Evolutionary conservation across 257 asterid genomes (phyloP).

Genomic region (Scutellaria barbata): DNA sequence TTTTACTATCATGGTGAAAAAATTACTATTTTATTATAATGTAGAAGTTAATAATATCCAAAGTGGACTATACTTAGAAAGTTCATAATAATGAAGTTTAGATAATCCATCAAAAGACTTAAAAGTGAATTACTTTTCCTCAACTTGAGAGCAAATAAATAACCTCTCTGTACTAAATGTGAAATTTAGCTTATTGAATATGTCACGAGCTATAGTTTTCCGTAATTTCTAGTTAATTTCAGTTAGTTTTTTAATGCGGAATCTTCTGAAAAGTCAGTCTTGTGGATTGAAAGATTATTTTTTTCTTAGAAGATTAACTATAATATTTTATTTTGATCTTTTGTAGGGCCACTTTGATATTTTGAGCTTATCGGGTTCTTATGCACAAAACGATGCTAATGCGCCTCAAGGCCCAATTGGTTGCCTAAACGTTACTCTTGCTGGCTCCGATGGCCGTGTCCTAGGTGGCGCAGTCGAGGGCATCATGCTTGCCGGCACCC

Average conservation of each 20-base stretch:
- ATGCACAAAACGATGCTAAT: slow-evolving; percentile 38
- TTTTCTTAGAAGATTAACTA: slow-evolving; percentile 2
- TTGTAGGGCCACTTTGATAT: slow-evolving; percentile 63
- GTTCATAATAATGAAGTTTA: neutral
- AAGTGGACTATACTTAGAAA: neutral
- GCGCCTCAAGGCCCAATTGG: slow-evolving; percentile 45
- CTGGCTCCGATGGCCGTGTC: slow-evolving; percentile 62
- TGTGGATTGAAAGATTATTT: neutral
- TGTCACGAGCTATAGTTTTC: neutral
- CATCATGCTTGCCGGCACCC: slow-evolving; percentile 61
- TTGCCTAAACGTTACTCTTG: slow-evolving; percentile 55
- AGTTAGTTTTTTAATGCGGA: neutral
- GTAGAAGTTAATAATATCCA: too few relatives aligned
- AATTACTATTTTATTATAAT: too few relatives aligned
- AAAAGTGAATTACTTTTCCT: neutral
- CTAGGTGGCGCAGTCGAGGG: slow-evolving; percentile 70
- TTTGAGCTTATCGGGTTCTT: slow-evolving; percentile 60
- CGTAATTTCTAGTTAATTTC: neutral
- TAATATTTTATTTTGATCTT: neutral
- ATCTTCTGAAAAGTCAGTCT: neutral
- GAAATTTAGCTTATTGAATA: neutral
- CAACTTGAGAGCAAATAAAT: too few relatives aligned
- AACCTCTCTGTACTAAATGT: slow-evolving; percentile 8
- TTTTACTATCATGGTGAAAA: neutral
- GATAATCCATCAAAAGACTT: neutral